phyloP scores from a whole-genome alignment of 208 protist genomes.

The Trypanosoma theileri region DNA sequence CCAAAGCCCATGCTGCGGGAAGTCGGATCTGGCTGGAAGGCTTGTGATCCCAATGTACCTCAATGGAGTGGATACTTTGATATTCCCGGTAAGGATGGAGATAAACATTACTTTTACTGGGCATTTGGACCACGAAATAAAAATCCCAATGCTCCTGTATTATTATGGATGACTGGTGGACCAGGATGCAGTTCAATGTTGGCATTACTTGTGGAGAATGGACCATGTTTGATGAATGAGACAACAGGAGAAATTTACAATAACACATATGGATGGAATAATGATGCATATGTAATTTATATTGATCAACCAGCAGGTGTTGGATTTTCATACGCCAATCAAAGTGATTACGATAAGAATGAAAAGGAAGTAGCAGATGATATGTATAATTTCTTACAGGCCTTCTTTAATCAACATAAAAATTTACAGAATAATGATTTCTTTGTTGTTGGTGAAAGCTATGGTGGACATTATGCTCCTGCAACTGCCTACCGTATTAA shows the following conservation, averaged over 20 bases:
- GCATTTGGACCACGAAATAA: slow-evolving; percentile 61
- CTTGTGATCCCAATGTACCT: slow-evolving; percentile 46
- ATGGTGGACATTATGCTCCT: slow-evolving; percentile 76
- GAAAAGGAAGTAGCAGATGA: slow-evolving; percentile 75
- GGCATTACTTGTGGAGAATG: slow-evolving; percentile 73
- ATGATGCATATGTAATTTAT: slow-evolving; percentile 83
- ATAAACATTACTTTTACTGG: slow-evolving; percentile 92
- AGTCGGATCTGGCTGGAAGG: slow-evolving; percentile 30
- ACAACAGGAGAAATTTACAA: slow-evolving; percentile 27
- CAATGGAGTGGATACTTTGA: slow-evolving; percentile 80
- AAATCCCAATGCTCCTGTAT: slow-evolving; percentile 58
- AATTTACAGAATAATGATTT: slow-evolving; percentile 52
- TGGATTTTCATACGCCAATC: slow-evolving; percentile 77
- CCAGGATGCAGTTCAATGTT: slow-evolving; percentile 84
- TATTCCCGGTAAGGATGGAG: slow-evolving; percentile 42
- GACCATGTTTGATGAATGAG: slow-evolving; percentile 77
- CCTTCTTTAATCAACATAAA: slow-evolving; percentile 57
- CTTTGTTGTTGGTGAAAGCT: slow-evolving; percentile 79
- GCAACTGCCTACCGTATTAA: slow-evolving; percentile 39
- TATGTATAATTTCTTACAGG: slow-evolving; percentile 85
- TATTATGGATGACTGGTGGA: slow-evolving; percentile 91
- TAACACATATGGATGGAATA: slow-evolving; percentile 84
- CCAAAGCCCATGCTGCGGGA: slow-evolving; percentile 1
- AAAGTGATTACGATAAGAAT: slow-evolving; percentile 61
- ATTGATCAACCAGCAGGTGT: slow-evolving; percentile 90